phyloP scores from a whole-genome alignment of 345 rosid genomes.

The Melaleuca alternifolia region DNA sequence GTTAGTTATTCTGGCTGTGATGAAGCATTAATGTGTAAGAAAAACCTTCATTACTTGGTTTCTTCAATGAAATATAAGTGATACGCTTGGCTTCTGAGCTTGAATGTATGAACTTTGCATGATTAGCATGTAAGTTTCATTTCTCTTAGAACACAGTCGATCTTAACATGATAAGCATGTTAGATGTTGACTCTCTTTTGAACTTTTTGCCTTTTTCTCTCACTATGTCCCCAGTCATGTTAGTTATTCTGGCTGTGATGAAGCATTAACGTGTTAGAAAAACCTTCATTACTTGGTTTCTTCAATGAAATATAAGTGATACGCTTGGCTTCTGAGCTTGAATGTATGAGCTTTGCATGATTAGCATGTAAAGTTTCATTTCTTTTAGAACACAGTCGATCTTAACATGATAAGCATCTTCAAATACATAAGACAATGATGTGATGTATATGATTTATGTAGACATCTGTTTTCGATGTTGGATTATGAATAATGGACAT shows the following conservation, averaged over 20 bases:
- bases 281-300: slow-evolving; percentile 10
- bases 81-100: slow-evolving; percentile 53
- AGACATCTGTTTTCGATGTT: not conserved
- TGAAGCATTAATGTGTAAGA: slow-evolving; percentile 47
- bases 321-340: slow-evolving; percentile 48
- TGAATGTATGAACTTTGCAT: not conserved
- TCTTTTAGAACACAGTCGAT: not conserved
- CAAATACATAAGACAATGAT: not conserved
- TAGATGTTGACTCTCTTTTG: not conserved
- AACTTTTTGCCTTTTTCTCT: too few species aligned
- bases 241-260: slow-evolving; percentile 27
- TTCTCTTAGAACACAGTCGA: not conserved
- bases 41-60: slow-evolving; percentile 12
- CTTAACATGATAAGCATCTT: not conserved
- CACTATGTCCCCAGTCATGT: not conserved
- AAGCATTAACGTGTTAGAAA: slow-evolving; percentile 42
- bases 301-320: slow-evolving; percentile 39
- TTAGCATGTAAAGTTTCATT: not conserved
- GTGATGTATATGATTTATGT: not conserved
- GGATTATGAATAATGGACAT: not conserved
- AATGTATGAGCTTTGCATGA: not conserved
- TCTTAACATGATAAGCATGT: not conserved
- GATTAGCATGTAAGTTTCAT: not conserved
- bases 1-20: slow-evolving; percentile 16
- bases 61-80: slow-evolving; percentile 37